phyloP scores from a whole-genome alignment of 805 yeast species.

The Brettanomyces sp. region DNA sequence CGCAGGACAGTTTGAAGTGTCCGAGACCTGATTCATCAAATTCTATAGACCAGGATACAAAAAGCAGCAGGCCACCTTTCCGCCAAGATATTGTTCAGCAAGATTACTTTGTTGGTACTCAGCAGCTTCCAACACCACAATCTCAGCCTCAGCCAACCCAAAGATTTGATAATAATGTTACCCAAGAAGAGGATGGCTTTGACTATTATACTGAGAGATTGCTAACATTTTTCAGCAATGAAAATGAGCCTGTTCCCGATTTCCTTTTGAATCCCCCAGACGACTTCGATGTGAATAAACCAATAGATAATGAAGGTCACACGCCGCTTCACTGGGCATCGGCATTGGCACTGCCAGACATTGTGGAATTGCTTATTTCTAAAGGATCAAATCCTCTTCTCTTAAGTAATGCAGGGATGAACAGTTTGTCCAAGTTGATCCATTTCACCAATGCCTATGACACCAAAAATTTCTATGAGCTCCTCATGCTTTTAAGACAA shows the following conservation, averaged over 20 bases:
- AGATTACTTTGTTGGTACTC: slow-evolving; percentile 3
- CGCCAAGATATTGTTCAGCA: background rate
- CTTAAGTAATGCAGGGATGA: slow-evolving; percentile 51
- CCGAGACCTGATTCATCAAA: no score
- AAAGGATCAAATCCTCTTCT: slow-evolving; percentile 54
- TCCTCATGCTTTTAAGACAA: slow-evolving; percentile 51
- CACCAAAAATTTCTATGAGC: slow-evolving; percentile 45
- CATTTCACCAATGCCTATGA: slow-evolving; percentile 69
- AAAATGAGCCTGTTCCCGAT: slow-evolving; percentile 26
- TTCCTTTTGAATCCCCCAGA: slow-evolving; percentile 48
- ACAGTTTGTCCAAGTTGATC: slow-evolving; percentile 58
- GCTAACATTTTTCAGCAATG: slow-evolving; percentile 45
- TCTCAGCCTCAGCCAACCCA: slow-evolving; percentile 5
- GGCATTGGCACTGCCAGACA: slow-evolving; percentile 59
- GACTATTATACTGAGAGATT: slow-evolving; percentile 31
- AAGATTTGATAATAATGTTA: slow-evolving; percentile 12
- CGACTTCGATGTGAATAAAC: slow-evolving; percentile 54
- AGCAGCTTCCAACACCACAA: slow-evolving; percentile 7
- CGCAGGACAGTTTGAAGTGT: no score
- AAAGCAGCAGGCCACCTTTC: no score
- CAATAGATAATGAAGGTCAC: slow-evolving; percentile 74
- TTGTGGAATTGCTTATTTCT: slow-evolving; percentile 45
- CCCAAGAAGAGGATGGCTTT: slow-evolving; percentile 26
- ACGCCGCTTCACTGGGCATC: slow-evolving; percentile 83
- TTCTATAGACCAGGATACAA: no score